Evolutionary conservation across 768 basidiomycete genomes (phyloP).

Genomic region (Tylopilus sp.): DNA sequence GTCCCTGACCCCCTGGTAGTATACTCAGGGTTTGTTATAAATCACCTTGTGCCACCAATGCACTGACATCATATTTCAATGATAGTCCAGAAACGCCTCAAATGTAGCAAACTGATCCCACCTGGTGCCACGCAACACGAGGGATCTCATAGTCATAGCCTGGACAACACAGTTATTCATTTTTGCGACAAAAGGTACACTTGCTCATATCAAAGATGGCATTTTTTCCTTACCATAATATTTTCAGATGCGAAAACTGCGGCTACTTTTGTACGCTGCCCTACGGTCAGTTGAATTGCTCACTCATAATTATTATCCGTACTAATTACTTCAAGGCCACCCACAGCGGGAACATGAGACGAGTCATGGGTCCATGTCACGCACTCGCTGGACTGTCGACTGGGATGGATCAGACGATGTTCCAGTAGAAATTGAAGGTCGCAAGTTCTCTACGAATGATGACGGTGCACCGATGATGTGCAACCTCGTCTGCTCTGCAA

Average conservation of each 20-base stretch:
- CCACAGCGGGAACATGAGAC: conserved; percentile 61
- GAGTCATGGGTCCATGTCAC: conserved; percentile 60
- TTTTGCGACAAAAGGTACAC: conserved; percentile 49
- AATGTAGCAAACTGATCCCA: conserved; percentile 38
- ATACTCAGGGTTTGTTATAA: too few species aligned
- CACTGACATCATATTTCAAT: too few species aligned
- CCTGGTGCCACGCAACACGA: conserved; percentile 40
- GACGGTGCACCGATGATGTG: conserved; percentile 66
- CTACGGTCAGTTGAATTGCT: conserved; percentile 36
- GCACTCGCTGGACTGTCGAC: conserved; percentile 48
- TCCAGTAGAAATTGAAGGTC: conserved; percentile 50
- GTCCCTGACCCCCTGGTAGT: too few species aligned
- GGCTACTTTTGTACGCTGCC: conserved; percentile 58
- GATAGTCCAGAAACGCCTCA: too few species aligned
- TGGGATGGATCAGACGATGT: conserved; percentile 47
- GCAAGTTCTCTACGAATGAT: conserved; percentile 50
- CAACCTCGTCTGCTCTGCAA: conserved; percentile 48
- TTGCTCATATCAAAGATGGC: background rate
- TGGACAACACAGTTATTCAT: conserved; percentile 45
- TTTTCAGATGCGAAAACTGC: conserved; percentile 49
- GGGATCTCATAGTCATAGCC: conserved; percentile 48
- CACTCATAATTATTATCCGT: fast-evolving
- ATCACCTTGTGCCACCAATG: too few species aligned
- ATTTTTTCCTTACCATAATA: background rate
- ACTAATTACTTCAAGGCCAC: conserved; percentile 40